These are phyloP conservation scores for Sungouiella thailandica DNA, from an alignment of 805 yeast genomes.

Conservation along the genomic window DNA sequence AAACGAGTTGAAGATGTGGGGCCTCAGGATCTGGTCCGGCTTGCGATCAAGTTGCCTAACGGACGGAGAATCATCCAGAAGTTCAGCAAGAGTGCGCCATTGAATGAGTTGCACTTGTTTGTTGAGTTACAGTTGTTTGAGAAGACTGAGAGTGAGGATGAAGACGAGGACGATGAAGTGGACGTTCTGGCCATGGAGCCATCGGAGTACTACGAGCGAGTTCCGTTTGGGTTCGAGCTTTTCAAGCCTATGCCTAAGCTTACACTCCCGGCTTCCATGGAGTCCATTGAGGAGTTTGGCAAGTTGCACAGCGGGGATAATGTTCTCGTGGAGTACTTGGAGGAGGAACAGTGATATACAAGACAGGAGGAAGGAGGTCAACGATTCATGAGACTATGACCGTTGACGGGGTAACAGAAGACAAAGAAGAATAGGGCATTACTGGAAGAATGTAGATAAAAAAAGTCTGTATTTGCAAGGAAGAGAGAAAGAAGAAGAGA, in stretches of 20 bases:
- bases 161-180: conserved; percentile 11
- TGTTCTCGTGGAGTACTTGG: conserved; percentile 32
- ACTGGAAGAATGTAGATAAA: no score
- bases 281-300: conserved; percentile 13
- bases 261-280: conserved; percentile 12
- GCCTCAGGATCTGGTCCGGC: conserved; percentile 18
- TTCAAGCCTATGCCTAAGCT: conserved; percentile 40
- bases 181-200: conserved; percentile 10
- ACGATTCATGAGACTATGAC: no score
- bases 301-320: conserved; percentile 34
- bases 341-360: conserved; percentile 1
- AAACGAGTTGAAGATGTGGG: conserved; percentile 4
- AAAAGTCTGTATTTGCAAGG: no score
- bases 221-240: conserved; percentile 31
- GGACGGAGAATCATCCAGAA: conserved; percentile 47
- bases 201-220: conserved; percentile 21
- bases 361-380: no score
- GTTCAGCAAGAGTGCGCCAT: conserved; percentile 33
- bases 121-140: conserved; percentile 42
- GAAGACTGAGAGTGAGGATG: conserved; percentile 13
- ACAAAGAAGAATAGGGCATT: no score
- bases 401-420: no score
- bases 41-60: conserved; percentile 52
- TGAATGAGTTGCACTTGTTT: conserved; percentile 46
- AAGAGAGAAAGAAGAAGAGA: no score